Conservation (phyloP, 768 basidiomycete genomes). For the Lentinula boryana region DNA sequence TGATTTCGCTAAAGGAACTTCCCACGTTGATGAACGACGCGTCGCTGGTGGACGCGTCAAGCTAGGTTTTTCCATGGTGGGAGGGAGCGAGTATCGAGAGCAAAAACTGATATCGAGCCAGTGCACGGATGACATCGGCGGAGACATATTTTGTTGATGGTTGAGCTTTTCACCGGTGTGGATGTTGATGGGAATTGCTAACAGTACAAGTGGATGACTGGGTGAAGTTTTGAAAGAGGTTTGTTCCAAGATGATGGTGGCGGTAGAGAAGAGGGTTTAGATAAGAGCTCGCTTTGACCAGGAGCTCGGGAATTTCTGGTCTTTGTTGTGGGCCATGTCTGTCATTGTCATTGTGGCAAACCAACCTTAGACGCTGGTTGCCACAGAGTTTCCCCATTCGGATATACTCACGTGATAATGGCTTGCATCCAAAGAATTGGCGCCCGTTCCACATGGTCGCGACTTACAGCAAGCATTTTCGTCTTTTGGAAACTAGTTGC, state of each 20-base stretch:
- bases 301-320: not conserved
- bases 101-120: not conserved
- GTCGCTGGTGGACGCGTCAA: constrained; percentile 3
- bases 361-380: not conserved
- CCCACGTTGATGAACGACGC: constrained; percentile 5
- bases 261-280: not conserved
- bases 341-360: constrained; percentile 1
- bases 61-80: not conserved
- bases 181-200: not conserved
- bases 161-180: not conserved
- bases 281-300: not conserved
- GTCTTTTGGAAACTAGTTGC: too few species aligned
- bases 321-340: not conserved
- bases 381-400: too few species aligned
- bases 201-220: too few species aligned
- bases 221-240: too few species aligned
- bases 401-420: too few species aligned
- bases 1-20: constrained; percentile 5
- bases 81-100: not conserved
- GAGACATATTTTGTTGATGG: not conserved
- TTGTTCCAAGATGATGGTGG: not conserved
- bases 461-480: too few species aligned
- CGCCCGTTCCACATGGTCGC: too few species aligned
- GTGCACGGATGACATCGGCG: not conserved
- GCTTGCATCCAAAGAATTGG: too few species aligned